These are phyloP conservation scores for Hypoxylon rickii DNA, from an alignment of 495 filamentous ascomycete species.

Conservation along the genomic window DNA sequence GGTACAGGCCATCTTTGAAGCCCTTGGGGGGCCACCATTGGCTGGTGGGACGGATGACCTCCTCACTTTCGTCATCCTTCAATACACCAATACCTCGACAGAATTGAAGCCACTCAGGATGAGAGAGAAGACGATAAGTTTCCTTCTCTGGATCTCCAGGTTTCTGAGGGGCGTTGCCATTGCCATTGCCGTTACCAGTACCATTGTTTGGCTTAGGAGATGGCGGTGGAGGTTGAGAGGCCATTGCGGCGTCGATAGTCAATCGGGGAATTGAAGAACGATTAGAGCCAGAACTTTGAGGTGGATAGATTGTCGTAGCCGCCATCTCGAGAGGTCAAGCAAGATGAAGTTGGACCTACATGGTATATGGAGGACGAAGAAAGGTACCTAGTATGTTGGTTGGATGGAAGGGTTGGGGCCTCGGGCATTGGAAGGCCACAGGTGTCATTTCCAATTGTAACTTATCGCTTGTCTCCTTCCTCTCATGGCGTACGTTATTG, in stretches of 20 bases:
- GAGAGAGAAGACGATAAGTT: conserved; percentile 44
- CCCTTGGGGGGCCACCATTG: conserved; percentile 52
- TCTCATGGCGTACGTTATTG: no score
- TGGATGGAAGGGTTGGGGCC: neutral
- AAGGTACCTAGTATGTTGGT: no score
- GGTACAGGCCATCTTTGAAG: conserved; percentile 49
- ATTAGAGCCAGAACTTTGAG: conserved; percentile 13
- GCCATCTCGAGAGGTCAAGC: conserved; percentile 21
- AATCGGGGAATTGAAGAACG: conserved; percentile 19
- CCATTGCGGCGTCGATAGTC: conserved; percentile 19
- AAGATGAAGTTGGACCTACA: conserved; percentile 4
- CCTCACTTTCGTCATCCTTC: conserved; percentile 48
- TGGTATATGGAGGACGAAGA: neutral
- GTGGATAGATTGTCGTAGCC: conserved; percentile 22
- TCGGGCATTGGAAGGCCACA: neutral
- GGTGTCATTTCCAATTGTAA: conserved; percentile 5
- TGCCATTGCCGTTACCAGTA: conserved; percentile 3
- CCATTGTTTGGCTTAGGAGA: conserved; percentile 25
- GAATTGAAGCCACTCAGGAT: conserved; percentile 50
- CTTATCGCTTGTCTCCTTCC: neutral
- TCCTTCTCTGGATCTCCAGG: conserved; percentile 13
- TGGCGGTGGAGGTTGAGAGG: conserved; percentile 11
- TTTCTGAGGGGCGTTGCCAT: conserved; percentile 6
- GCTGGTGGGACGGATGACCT: conserved; percentile 45
- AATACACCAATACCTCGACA: conserved; percentile 53